A percentile compares a stretch with the other conserved stretches of the same genome.
Conservation (phyloP, 2,329 filamentous ascomycete species). For the Lithohypha guttulata region DNA sequence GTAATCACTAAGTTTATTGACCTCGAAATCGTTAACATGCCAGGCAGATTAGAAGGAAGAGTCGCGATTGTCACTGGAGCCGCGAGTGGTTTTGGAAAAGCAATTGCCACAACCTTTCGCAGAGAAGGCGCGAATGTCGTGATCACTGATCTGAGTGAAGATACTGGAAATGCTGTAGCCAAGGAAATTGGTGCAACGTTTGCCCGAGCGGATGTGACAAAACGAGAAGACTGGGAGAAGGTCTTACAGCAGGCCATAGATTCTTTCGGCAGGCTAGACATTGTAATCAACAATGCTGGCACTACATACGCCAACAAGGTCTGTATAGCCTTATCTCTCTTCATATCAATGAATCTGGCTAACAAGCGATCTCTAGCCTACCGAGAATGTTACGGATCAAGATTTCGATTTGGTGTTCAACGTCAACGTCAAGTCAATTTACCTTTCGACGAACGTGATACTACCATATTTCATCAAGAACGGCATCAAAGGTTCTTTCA, state of each 20-base stretch:
- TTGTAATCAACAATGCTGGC: constrained; percentile 42
- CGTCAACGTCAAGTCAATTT: constrained; percentile 29
- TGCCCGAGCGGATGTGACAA: constrained; percentile 16
- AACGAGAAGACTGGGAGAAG: constrained; percentile 17
- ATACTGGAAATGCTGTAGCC: constrained; percentile 14
- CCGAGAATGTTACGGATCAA: constrained; percentile 33
- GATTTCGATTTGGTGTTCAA: constrained; percentile 41
- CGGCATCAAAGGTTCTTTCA: constrained; percentile 14
- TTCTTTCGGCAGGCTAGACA: constrained; percentile 38
- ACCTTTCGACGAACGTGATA: constrained; percentile 16
- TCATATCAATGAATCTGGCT: no score
- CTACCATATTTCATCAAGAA: constrained; percentile 18
- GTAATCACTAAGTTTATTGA: no score
- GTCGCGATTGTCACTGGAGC: constrained; percentile 35
- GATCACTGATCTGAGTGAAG: constrained; percentile 22
- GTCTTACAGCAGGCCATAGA: constrained; percentile 32
- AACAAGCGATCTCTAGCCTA: constrained; percentile 23
- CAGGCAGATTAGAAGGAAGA: constrained; percentile 27
- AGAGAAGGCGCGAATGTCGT: constrained; percentile 29
- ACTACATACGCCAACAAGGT: constrained; percentile 38
- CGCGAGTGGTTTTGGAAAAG: constrained; percentile 34
- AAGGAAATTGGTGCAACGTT: constrained; percentile 15
- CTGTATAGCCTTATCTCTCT: no score
- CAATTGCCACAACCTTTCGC: constrained; percentile 30
- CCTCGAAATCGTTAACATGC: constrained; percentile 5